Percentiles rank a stretch among this genome's conserved stretches.
Evolutionary conservation across 176 grass and related monocot species (phyloP).

Genomic region (Dendrocalamus sinicus): DNA sequence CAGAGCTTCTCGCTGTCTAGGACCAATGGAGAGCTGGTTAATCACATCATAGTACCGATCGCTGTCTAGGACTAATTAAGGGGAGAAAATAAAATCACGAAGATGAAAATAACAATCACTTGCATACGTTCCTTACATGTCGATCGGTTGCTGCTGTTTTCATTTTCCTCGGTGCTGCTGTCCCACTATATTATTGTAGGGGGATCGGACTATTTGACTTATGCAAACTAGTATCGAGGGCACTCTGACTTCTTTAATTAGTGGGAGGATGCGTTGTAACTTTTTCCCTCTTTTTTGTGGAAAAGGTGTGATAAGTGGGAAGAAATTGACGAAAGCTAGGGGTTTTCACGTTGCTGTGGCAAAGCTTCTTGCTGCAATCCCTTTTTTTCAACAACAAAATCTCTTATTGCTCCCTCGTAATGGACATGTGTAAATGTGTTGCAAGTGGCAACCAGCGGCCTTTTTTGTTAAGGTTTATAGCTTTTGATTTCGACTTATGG

Average conservation of each 20-base stretch:
- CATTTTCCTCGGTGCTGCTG: neutral
- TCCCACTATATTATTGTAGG: constrained; percentile 1
- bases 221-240: neutral
- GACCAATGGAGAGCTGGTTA: neutral
- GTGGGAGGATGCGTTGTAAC: neutral
- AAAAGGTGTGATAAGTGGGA: neutral
- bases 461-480: too few species aligned
- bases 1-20: neutral
- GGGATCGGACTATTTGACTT: neutral
- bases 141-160: neutral
- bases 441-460: neutral
- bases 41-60: neutral
- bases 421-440: neutral
- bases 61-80: too few species aligned
- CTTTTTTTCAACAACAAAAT: constrained; percentile 1
- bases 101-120: neutral
- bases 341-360: neutral
- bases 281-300: neutral
- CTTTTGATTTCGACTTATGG: too few species aligned
- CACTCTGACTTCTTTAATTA: neutral
- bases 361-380: neutral
- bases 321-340: neutral
- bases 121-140: neutral
- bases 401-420: neutral
- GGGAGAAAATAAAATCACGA: neutral